Conservation (phyloP, 805 yeast species). For the Candida pseudofarinosa region DNA sequence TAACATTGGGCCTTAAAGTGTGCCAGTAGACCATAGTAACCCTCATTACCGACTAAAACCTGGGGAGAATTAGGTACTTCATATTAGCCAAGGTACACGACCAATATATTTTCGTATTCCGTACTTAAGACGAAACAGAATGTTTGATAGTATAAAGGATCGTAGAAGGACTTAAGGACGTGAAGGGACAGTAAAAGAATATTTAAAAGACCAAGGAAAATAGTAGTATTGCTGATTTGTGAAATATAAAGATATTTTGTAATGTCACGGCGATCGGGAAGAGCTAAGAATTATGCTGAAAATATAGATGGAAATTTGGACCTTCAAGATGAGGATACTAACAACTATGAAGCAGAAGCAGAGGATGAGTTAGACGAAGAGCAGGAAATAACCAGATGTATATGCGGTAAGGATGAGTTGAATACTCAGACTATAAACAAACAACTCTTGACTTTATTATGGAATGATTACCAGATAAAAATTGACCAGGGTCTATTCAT, state of each 20-base stretch:
- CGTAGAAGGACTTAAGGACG: too few species aligned
- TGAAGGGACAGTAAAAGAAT: too few species aligned
- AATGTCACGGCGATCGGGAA: slow-evolving; percentile 30
- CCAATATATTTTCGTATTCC: background rate
- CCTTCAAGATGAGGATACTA: slow-evolving; percentile 15
- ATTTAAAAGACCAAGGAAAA: too few species aligned
- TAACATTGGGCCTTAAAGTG: too few species aligned
- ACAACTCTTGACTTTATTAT: slow-evolving; percentile 21
- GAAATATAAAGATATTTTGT: background rate
- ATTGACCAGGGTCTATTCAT: slow-evolving; percentile 63
- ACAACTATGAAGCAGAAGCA: slow-evolving; percentile 18
- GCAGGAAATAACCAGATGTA: slow-evolving; percentile 40
- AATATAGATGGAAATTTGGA: slow-evolving; percentile 8
- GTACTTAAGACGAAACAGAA: background rate
- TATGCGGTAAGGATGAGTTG: slow-evolving; percentile 40
- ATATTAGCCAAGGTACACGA: background rate
- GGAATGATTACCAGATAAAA: slow-evolving; percentile 31
- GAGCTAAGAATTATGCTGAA: slow-evolving; percentile 17
- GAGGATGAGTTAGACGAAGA: slow-evolving; percentile 32
- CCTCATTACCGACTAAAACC: too few species aligned
- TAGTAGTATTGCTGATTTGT: too few species aligned
- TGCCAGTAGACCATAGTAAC: too few species aligned
- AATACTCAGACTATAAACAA: slow-evolving; percentile 20
- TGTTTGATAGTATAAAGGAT: background rate
- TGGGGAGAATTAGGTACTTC: too few species aligned